These are phyloP conservation scores for Violaceomyces palustris DNA, from an alignment of 1,284 basidiomycete species.

Conservation along the genomic window DNA sequence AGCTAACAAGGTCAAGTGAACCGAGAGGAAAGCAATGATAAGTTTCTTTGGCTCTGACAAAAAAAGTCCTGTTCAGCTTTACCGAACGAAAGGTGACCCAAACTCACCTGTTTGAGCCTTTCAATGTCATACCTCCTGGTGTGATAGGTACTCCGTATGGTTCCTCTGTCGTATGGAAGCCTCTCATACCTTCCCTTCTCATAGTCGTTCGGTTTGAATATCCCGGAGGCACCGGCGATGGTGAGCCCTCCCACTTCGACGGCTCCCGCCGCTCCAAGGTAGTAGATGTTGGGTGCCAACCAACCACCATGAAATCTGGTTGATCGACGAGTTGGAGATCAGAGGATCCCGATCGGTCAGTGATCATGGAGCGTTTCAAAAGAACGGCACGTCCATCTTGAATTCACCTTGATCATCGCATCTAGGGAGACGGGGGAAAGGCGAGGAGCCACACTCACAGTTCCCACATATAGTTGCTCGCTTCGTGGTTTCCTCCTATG, in stretches of 20 bases:
- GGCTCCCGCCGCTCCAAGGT: slow-evolving; percentile 84
- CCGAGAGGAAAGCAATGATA: neutral
- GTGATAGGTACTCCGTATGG: slow-evolving; percentile 84
- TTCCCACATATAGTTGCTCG: slow-evolving; percentile 95
- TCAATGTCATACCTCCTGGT: slow-evolving; percentile 78
- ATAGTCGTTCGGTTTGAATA: slow-evolving; percentile 81
- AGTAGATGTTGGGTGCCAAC: slow-evolving; percentile 96
- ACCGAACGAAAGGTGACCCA: too few species aligned
- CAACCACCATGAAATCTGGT: slow-evolving; percentile 50
- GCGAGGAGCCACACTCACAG: slow-evolving; percentile 61
- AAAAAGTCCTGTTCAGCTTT: neutral
- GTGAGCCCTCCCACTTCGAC: slow-evolving; percentile 73
- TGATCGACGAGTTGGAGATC: neutral
- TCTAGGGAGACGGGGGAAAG: neutral
- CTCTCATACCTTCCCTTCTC: slow-evolving; percentile 57
- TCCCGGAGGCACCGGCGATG: slow-evolving; percentile 86
- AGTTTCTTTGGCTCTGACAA: neutral
- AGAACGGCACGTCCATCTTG: neutral
- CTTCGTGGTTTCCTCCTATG: slow-evolving; percentile 97
- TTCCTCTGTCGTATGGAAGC: slow-evolving; percentile 64
- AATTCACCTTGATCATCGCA: too few species aligned
- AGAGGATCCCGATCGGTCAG: too few species aligned
- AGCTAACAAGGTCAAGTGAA: too few species aligned
- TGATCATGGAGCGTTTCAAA: neutral
- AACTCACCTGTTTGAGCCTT: slow-evolving; percentile 69